These are phyloP conservation scores for Boehmeria nivea DNA, from an alignment of 306 rosid species.

Conservation along the genomic window DNA sequence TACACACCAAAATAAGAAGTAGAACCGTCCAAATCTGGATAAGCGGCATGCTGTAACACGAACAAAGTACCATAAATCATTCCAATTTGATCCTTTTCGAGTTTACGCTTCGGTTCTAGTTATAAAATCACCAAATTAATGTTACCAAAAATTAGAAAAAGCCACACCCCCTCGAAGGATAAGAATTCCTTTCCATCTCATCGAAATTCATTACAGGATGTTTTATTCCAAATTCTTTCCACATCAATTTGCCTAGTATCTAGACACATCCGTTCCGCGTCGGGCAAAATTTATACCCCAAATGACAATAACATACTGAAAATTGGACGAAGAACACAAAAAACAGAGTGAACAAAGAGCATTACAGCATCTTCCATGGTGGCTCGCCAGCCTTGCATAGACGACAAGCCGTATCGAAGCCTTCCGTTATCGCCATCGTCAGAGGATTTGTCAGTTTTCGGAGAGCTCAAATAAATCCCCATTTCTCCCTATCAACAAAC, in stretches of 20 bases:
- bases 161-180: too few species aligned
- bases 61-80: not conserved
- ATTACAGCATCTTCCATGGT: conserved; percentile 93
- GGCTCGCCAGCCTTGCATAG: conserved; percentile 99
- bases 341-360: not conserved
- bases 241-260: too few species aligned
- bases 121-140: too few species aligned
- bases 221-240: too few species aligned
- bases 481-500: conserved; percentile 33
- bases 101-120: too few species aligned
- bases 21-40: conserved; percentile 63
- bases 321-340: too few species aligned
- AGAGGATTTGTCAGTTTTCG: conserved; percentile 85
- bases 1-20: conserved; percentile 93
- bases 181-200: not conserved
- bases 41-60: conserved; percentile 81
- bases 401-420: conserved; percentile 73
- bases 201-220: too few species aligned
- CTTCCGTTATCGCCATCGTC: conserved; percentile 73
- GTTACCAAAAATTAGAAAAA: too few species aligned
- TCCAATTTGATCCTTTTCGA: too few species aligned
- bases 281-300: too few species aligned
- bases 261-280: too few species aligned
- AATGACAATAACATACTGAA: too few species aligned
- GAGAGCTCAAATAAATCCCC: conserved; percentile 87